phyloP scores from a whole-genome alignment of 2,329 filamentous ascomycete genomes.

The Colletotrichum tropicale region DNA sequence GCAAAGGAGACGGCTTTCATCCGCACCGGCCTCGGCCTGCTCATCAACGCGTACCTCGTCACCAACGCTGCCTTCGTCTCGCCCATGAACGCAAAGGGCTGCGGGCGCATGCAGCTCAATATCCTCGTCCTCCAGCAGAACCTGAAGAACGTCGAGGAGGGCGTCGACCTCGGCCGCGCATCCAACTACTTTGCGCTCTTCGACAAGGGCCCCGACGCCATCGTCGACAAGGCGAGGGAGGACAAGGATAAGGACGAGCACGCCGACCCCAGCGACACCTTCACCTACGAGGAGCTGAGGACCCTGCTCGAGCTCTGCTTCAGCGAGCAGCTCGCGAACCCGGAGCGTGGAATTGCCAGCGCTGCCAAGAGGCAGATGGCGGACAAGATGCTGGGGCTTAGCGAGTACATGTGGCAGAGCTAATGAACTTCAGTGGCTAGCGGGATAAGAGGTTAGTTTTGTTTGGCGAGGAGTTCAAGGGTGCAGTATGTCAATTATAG shows the following conservation, averaged over 20 bases:
- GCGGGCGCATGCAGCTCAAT: conserved; percentile 89
- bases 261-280: conserved; percentile 42
- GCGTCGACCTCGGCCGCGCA: conserved; percentile 66
- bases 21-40: conserved; percentile 73
- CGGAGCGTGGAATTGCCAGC: conserved; percentile 70
- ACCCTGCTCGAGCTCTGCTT: conserved; percentile 70
- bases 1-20: conserved; percentile 76
- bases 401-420: conserved; percentile 74
- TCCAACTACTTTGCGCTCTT: conserved; percentile 75
- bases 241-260: conserved; percentile 57
- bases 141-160: conserved; percentile 86
- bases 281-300: conserved; percentile 71
- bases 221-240: conserved; percentile 66
- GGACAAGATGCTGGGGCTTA: conserved; percentile 72
- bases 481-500: background rate
- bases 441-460: background rate
- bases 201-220: conserved; percentile 65
- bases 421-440: conserved; percentile 21
- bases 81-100: conserved; percentile 84
- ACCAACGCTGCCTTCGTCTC: conserved; percentile 72
- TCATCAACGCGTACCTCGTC: conserved; percentile 83
- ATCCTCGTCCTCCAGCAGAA: conserved; percentile 96
- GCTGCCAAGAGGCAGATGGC: conserved; percentile 73
- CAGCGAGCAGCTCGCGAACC: conserved; percentile 69
- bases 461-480: conserved; percentile 10